Evolutionary conservation across 306 rosid genomes (phyloP).

Genomic region (Albizia julibrissin): DNA sequence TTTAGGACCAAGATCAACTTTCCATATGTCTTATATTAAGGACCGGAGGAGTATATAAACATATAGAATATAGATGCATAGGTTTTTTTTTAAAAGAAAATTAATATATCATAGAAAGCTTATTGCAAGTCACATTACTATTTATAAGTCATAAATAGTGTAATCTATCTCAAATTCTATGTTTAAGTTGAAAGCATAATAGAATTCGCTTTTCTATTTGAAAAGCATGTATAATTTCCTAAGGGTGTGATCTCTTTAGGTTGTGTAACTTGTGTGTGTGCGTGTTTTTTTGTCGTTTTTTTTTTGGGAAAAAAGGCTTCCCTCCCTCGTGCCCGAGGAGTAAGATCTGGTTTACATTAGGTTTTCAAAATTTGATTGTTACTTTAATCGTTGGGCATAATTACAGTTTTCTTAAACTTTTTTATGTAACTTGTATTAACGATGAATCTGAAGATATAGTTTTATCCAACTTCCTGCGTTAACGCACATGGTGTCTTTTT

Average conservation of each 20-base stretch:
- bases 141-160: too few relatives aligned
- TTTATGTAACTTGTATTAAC: not conserved
- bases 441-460: not conserved
- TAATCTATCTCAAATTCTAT: too few relatives aligned
- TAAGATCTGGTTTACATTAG: too few relatives aligned
- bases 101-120: not conserved
- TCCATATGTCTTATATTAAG: too few relatives aligned
- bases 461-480: not conserved
- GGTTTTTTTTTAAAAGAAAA: not conserved
- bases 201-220: not conserved
- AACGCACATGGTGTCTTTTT: not conserved
- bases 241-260: not conserved
- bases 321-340: too few relatives aligned
- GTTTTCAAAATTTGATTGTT: not conserved
- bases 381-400: not conserved
- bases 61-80: not conserved
- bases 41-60: not conserved
- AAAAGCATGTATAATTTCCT: not conserved
- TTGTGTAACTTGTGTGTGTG: not conserved
- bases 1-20: too few relatives aligned
- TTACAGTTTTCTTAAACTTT: not conserved
- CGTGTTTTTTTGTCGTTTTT: too few relatives aligned
- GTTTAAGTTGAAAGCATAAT: not conserved
- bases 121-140: not conserved
- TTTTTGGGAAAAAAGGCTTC: too few relatives aligned